These are phyloP conservation scores for Rhodotorula sp. DNA, from an alignment of 1,284 basidiomycete species.

Conservation along the genomic window DNA sequence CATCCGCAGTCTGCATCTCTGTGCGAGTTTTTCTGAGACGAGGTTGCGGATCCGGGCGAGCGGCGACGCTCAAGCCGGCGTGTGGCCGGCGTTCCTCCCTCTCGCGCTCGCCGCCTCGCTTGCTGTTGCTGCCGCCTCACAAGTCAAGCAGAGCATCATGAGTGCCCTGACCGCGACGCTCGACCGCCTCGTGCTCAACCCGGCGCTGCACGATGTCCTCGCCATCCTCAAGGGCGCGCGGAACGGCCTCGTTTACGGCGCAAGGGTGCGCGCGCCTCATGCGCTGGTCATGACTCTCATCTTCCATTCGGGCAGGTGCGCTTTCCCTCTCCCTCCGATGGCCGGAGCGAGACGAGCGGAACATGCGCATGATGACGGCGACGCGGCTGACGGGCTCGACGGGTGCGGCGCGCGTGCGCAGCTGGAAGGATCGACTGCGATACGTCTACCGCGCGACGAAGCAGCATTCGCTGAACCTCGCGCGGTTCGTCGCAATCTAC, in stretches of 20 bases:
- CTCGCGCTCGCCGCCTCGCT: neutral
- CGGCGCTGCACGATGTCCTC: conserved; percentile 83
- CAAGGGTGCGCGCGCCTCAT: conserved; percentile 87
- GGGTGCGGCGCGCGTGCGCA: conserved; percentile 47
- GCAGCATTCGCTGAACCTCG: conserved; percentile 83
- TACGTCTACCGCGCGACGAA: conserved; percentile 84
- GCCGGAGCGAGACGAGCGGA: neutral
- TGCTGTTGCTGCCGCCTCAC: neutral
- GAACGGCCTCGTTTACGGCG: conserved; percentile 83
- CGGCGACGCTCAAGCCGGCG: neutral
- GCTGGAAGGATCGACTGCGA: conserved; percentile 67
- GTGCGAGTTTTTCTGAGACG: neutral
- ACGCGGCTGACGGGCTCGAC: neutral
- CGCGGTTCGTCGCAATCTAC: conserved; percentile 92
- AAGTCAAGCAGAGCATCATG: neutral
- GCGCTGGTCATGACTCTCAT: conserved; percentile 97
- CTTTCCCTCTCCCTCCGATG: neutral
- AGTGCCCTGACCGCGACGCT: neutral
- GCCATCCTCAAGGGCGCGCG: conserved; percentile 91
- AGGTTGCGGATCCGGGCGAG: neutral
- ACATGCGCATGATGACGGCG: neutral
- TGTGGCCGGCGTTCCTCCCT: neutral
- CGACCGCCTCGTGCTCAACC: conserved; percentile 53
- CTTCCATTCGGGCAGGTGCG: conserved; percentile 57
- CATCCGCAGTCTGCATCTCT: neutral